These are phyloP conservation scores for Miscanthus lutarioriparius DNA, from an alignment of 176 grass and related monocot species.

Conservation along the genomic window DNA sequence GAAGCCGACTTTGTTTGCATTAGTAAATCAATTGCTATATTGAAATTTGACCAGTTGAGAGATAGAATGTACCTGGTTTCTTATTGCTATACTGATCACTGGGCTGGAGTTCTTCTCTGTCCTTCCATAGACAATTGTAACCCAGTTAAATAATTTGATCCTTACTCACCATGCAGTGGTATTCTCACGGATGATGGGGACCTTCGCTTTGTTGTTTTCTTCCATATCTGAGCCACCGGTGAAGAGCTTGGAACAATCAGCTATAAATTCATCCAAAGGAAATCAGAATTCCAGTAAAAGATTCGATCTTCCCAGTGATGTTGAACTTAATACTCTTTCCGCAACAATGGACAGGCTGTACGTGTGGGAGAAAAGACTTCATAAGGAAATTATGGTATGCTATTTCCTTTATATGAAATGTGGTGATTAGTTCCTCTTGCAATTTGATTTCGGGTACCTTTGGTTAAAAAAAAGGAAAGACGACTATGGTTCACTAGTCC, in stretches of 20 bases:
- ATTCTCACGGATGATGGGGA: constrained; percentile 61
- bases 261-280: constrained; percentile 22
- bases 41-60: not conserved
- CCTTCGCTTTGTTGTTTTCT: constrained; percentile 44
- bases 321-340: constrained; percentile 74
- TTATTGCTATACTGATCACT: constrained; percentile 3
- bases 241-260: constrained; percentile 35
- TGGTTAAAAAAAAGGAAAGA: not conserved
- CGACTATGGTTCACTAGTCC: not conserved
- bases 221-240: constrained; percentile 31
- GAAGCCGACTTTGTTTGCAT: not conserved
- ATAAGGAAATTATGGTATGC: constrained; percentile 83
- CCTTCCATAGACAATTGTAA: not conserved
- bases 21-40: not conserved
- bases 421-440: not conserved
- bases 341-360: constrained; percentile 71
- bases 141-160: not conserved
- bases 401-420: not conserved
- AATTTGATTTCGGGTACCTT: not conserved
- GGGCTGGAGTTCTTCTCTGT: not conserved
- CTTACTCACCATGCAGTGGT: constrained; percentile 58
- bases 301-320: constrained; percentile 24
- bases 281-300: constrained; percentile 26
- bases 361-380: constrained; percentile 88
- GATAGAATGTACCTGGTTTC: not conserved